Base-by-base conservation (phyloP, 2,329 filamentous ascomycete genomes). In the Aureobasidium lini region DNA sequence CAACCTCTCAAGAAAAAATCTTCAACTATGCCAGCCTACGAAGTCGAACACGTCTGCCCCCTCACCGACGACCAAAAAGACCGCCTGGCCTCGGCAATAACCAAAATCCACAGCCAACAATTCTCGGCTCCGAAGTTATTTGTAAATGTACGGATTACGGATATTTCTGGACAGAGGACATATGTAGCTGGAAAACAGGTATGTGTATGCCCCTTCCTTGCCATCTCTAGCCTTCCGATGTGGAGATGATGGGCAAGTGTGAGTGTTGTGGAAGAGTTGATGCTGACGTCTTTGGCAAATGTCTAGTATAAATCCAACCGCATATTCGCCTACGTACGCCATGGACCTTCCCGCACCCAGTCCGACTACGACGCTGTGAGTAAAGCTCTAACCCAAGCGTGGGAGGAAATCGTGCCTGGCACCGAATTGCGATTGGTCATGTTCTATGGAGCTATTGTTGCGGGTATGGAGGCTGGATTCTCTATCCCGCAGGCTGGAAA, bases 81-180 rank as follows among this genome's bases (percentile, higher is more conserved):
- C 28, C 65, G 71, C 6, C 67, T 79, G 32, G 76, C 76, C 7
- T 60, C 63, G 13, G 68, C 67, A 9, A 72, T 78, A 32, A 78
- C 76, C 10, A 62, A 64, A 8, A 72, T 77, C 37, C 76, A 79
- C 66, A 68, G 71, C 60, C 70, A 62, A 6, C 69, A 71, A 56
- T 78, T 78, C 71, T 69, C 67, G 44, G 72, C 75, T 0, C 75
- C 75, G 0, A 69, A 67, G 3, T 64, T 75, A 28, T 78, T 79
- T 67, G 75, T 79, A 50, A 76, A 78, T 61, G 70, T 78, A 13
- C 64, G 67, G 15, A 77, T 76, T 65, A 69, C 65, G 18, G 68
- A 74, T 59, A 59, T 64, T 28, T 63, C 62, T 28, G 11, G 61
- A 8, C 31, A 60, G 43, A n/a, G 44, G 5, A 54, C 63, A 3